A percentile compares a stretch with the other conserved stretches of the same genome.
Conservation (phyloP, 768 basidiomycete species). For the Mycena filopes region DNA sequence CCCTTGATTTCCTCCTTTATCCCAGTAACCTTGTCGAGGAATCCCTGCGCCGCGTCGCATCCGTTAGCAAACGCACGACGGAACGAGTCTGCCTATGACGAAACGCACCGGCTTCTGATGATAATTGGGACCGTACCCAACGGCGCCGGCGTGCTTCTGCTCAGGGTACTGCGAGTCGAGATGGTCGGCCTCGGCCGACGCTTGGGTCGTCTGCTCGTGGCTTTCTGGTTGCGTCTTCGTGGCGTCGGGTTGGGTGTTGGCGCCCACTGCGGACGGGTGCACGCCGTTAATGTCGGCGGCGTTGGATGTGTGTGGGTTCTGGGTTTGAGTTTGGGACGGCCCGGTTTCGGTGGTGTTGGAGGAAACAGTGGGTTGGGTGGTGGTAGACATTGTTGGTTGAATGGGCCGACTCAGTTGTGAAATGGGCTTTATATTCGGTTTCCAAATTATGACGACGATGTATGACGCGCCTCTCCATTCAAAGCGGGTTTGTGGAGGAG, state of each 20-base stretch:
- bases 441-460: not conserved
- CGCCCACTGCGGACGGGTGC: conserved; percentile 35
- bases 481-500: conserved; percentile 6
- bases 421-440: too few relatives aligned
- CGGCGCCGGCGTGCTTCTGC: conserved; percentile 55
- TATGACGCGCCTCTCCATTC: conserved; percentile 19
- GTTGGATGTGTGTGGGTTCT: conserved; percentile 4
- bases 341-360: conserved; percentile 19
- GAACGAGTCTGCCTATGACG: not conserved
- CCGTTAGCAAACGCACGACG: not conserved
- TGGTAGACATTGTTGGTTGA: conserved; percentile 28
- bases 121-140: conserved; percentile 57
- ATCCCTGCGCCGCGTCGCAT: conserved; percentile 36
- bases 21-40: conserved; percentile 47
- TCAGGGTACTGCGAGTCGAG: conserved; percentile 45
- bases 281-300: conserved; percentile 16
- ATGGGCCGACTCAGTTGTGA: too few relatives aligned
- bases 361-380: conserved; percentile 13
- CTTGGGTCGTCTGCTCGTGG: conserved; percentile 6
- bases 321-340: too few relatives aligned
- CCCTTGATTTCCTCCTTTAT: conserved; percentile 48
- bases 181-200: conserved; percentile 10
- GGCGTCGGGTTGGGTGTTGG: conserved; percentile 27
- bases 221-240: conserved; percentile 17
- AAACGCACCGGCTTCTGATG: conserved; percentile 45